Conservation (phyloP, 495 filamentous ascomycete genomes). For the Immersiella caudata region DNA sequence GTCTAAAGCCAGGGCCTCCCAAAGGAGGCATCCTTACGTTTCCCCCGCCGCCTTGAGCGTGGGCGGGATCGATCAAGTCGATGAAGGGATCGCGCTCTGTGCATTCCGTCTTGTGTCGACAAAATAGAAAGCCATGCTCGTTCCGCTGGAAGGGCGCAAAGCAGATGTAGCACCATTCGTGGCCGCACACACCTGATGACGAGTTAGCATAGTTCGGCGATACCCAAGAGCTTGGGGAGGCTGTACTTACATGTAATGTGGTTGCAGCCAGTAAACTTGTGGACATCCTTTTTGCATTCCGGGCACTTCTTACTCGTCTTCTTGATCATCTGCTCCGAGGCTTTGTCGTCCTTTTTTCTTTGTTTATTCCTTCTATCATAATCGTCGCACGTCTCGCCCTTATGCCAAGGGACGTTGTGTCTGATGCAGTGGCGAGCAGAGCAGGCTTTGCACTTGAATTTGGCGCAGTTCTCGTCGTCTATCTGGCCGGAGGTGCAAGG, state of each 20-base stretch:
- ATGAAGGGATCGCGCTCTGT: slow-evolving; percentile 30
- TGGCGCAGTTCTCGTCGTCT: slow-evolving; percentile 36
- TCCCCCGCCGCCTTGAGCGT: slow-evolving; percentile 1
- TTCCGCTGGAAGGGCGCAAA: slow-evolving; percentile 37
- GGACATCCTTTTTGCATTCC: slow-evolving; percentile 45
- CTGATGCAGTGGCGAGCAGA: slow-evolving; percentile 41
- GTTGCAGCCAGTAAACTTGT: slow-evolving; percentile 52
- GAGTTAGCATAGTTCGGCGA: background rate
- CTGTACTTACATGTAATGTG: slow-evolving; percentile 49
- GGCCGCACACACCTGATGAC: slow-evolving; percentile 41
- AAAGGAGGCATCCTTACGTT: background rate
- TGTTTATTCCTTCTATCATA: slow-evolving; percentile 42
- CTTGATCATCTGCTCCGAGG: slow-evolving; percentile 43
- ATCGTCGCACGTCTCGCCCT: slow-evolving; percentile 50
- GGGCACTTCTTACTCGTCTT: slow-evolving; percentile 49
- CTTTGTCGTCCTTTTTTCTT: slow-evolving; percentile 39
- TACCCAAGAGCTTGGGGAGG: background rate
- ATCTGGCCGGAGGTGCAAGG: slow-evolving; percentile 51
- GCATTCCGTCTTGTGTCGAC: slow-evolving; percentile 39
- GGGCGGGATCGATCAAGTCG: slow-evolving; percentile 23
- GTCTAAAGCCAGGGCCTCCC: background rate
- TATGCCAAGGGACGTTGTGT: slow-evolving; percentile 53
- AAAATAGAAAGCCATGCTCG: slow-evolving; percentile 35
- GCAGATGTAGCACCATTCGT: slow-evolving; percentile 54
- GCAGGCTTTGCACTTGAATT: slow-evolving; percentile 47